Conservation (phyloP, 2,329 filamentous ascomycete genomes). For the Ophiostoma novo-ulmi region DNA sequence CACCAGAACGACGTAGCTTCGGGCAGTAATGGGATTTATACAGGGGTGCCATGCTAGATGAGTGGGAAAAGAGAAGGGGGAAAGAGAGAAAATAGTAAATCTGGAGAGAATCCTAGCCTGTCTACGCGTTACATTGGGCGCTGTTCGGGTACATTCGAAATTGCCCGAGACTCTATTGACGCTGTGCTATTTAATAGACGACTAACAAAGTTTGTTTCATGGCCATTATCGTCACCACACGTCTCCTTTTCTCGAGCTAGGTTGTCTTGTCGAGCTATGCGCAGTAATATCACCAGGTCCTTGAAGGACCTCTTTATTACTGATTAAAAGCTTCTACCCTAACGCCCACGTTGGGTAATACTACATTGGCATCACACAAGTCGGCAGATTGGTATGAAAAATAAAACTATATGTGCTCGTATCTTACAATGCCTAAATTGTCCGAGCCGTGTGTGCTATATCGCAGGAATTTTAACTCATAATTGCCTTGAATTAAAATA, state of each 20-base stretch:
- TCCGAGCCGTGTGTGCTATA: neutral
- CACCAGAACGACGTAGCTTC: conserved; percentile 13
- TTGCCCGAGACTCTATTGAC: too few species aligned
- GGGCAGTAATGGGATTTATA: neutral
- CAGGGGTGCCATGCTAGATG: neutral
- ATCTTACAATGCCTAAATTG: neutral
- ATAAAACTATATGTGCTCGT: neutral
- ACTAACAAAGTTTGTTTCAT: neutral
- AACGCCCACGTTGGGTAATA: too few species aligned
- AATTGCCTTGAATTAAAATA: too few species aligned
- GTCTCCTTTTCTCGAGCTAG: neutral
- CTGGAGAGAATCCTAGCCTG: neutral
- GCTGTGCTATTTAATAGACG: neutral
- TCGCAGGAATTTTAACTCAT: neutral
- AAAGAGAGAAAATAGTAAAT: neutral
- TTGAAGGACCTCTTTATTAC: neutral
- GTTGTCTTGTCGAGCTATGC: neutral
- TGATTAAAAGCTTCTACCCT: too few species aligned
- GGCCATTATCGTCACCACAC: neutral
- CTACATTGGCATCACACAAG: too few species aligned
- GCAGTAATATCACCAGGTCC: neutral
- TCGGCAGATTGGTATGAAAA: too few species aligned
- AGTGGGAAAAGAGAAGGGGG: neutral
- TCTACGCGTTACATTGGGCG: neutral
- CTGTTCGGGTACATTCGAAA: neutral